Percentiles rank a stretch among this genome's conserved stretches.
These are phyloP conservation scores for Gentiana dahurica DNA, from an alignment of 257 asterid genomes.

Conservation along the genomic window DNA sequence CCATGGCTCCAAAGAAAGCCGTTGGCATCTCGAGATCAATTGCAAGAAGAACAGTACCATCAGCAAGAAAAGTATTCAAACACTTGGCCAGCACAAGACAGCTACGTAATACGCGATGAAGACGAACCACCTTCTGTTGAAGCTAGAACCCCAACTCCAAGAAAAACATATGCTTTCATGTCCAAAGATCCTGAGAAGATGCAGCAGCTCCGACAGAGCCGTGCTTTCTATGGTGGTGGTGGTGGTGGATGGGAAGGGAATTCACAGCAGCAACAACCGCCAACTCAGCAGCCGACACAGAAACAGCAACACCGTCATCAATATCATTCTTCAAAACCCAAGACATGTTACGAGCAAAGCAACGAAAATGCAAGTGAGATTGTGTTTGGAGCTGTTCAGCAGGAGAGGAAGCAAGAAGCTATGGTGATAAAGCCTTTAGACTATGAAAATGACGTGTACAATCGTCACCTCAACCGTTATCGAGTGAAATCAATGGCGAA, in stretches of 20 bases:
- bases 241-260: constrained; percentile 26
- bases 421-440: constrained; percentile 68
- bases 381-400: constrained; percentile 85
- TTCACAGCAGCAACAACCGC: constrained; percentile 32
- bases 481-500: constrained; percentile 20
- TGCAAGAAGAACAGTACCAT: constrained; percentile 26
- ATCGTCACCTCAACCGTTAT: constrained; percentile 28
- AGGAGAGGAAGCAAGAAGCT: constrained; percentile 25
- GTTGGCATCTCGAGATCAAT: constrained; percentile 23
- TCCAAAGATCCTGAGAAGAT: constrained; percentile 70
- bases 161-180: constrained; percentile 90
- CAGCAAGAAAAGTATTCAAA: constrained; percentile 38
- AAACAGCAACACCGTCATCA: constrained; percentile 64
- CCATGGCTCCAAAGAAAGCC: constrained; percentile 49
- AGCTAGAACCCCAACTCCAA: constrained; percentile 71
- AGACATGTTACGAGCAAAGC: constrained; percentile 62
- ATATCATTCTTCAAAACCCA: constrained; percentile 46
- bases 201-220: constrained; percentile 76
- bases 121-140: constrained; percentile 80
- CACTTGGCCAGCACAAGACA: constrained; percentile 72
- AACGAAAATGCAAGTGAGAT: constrained; percentile 56
- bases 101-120: constrained; percentile 62
- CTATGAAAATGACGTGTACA: constrained; percentile 32
- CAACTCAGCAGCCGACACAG: constrained; percentile 41
- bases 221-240: constrained; percentile 62